A percentile compares a stretch with the other conserved stretches of the same genome.
Evolutionary conservation across 352 stramenopile genomes (phyloP).

Genomic region (Globisporangium megalacanthum): DNA sequence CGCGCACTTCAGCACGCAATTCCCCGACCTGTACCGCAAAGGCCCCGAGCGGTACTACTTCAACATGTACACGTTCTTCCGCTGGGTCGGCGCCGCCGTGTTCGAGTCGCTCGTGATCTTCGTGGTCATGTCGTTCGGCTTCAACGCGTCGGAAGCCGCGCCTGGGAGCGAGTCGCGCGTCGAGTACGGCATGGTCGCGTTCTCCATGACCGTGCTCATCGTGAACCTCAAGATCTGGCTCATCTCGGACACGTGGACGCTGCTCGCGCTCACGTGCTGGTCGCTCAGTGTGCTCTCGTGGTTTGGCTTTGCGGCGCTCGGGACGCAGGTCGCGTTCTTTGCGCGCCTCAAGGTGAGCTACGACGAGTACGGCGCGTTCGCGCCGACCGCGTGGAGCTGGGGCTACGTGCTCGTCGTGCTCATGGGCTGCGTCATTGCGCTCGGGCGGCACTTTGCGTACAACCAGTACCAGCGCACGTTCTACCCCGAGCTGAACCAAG

Average conservation of each 20-base stretch:
- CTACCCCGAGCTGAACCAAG: constrained; percentile 57
- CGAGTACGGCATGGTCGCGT: constrained; percentile 84
- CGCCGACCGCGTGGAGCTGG: constrained; percentile 40
- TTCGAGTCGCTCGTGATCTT: constrained; percentile 82
- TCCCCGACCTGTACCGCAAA: constrained; percentile 68
- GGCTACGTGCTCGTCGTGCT: constrained; percentile 64
- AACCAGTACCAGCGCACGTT: constrained; percentile 81
- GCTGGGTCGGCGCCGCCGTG: constrained; percentile 72
- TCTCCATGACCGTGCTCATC: constrained; percentile 91
- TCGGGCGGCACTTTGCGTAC: constrained; percentile 69
- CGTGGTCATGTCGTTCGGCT: constrained; percentile 72
- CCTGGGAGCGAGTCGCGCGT: constrained; percentile 68
- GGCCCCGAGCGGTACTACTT: constrained; percentile 68
- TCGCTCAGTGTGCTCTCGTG: constrained; percentile 60
- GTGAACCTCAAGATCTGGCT: constrained; percentile 93
- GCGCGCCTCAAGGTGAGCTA: constrained; percentile 66
- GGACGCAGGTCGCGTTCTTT: constrained; percentile 53
- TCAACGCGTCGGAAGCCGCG: constrained; percentile 53
- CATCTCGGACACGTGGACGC: constrained; percentile 76
- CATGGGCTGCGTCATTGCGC: constrained; percentile 60
- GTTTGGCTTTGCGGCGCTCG: constrained; percentile 59
- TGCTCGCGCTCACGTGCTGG: constrained; percentile 51
- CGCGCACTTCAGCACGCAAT: constrained; percentile 66
- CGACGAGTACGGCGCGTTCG: constrained; percentile 72
- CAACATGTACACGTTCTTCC: constrained; percentile 71